Base-by-base conservation (phyloP, 495 filamentous ascomycete genomes). In the Ramalina intermedia region DNA sequence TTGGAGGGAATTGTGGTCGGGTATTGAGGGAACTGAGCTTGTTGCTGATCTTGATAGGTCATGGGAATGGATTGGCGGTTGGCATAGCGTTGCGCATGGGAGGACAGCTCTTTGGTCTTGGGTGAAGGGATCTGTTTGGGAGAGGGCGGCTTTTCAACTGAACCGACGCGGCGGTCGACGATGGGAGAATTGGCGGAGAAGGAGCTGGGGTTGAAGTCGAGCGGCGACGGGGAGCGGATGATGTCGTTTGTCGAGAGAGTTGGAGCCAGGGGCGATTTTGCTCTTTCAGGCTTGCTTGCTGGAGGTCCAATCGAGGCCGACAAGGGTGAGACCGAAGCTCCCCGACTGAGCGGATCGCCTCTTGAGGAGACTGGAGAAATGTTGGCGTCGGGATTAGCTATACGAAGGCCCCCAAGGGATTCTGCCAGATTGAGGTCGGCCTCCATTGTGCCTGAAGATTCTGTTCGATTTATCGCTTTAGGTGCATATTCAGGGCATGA, bases 381-480 rank as follows among this genome's bases (percentile, higher is more conserved):
- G 64, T 91, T 80, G 70, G 96, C 90, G 21, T 47, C 44, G 38
- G 93, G 91, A 63, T 99, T 99, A 52, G 93, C 93, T 60, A 96
- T 96, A 56, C 91, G 84, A 63, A 99, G 71, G 55, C 93, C 93
- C 46, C 93, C 93, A 54, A 99, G 73, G 50, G 87, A 84, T 66
- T 87, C 84, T 48, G 91, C 93, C 44, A 98, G 78, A 63, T 85
- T 96, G 55, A 95, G 67, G 66, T 96, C 90, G 60, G 84, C 85
- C 62, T 90, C 84, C 90, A 95, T 96, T 60, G 58, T 66, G 56
- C 56, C 47, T 42, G 46, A 4, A 43, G 43, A 17, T 41, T 24
- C 12, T 51, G 35, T n/a, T 23, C 13, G 3, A 3, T 14, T 35
- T 35, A 47, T 47, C 35, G 18, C 12, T 33, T 40, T 27, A 26